Evolutionary conservation across 768 basidiomycete genomes (phyloP).

Genomic region (Cystobasidium ongulense): DNA sequence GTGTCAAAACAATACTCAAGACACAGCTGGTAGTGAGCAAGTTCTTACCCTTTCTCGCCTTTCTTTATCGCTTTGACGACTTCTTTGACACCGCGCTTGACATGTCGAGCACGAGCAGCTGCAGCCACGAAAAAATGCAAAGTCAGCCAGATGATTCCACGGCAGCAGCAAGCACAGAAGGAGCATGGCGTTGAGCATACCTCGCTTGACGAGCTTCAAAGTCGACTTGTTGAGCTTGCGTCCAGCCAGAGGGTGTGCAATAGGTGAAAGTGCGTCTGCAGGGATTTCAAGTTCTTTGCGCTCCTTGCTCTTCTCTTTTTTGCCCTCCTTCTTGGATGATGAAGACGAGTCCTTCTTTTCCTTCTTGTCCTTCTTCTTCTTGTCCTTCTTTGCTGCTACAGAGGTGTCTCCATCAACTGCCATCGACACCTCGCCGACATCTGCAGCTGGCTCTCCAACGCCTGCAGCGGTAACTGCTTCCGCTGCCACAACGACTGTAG

Average conservation of each 20-base stretch:
- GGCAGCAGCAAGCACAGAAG: not conserved
- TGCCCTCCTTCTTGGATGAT: conserved; percentile 39
- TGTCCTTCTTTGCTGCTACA: conserved; percentile 23
- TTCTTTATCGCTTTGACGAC: conserved; percentile 96
- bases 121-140: not conserved
- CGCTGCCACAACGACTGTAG: not conserved
- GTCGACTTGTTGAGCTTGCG: conserved; percentile 90
- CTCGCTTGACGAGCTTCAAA: conserved; percentile 89
- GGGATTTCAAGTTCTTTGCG: conserved; percentile 62
- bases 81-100: conserved; percentile 97
- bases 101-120: conserved; percentile 90
- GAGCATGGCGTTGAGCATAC: conserved; percentile 43
- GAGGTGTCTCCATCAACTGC: not conserved
- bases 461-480: conserved; percentile 6
- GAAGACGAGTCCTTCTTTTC: conserved; percentile 47
- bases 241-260: conserved; percentile 85
- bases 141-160: not conserved
- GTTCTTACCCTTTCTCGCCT: conserved; percentile 82
- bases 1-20: too few relatives aligned
- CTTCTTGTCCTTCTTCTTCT: conserved; percentile 25
- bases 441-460: conserved; percentile 7
- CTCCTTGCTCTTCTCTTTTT: conserved; percentile 55
- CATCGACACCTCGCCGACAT: conserved; percentile 9
- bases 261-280: conserved; percentile 77
- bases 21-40: not conserved